Evolutionary conservation across 2,329 filamentous ascomycete genomes (phyloP).

Genomic region (Ophiostoma quercus): DNA sequence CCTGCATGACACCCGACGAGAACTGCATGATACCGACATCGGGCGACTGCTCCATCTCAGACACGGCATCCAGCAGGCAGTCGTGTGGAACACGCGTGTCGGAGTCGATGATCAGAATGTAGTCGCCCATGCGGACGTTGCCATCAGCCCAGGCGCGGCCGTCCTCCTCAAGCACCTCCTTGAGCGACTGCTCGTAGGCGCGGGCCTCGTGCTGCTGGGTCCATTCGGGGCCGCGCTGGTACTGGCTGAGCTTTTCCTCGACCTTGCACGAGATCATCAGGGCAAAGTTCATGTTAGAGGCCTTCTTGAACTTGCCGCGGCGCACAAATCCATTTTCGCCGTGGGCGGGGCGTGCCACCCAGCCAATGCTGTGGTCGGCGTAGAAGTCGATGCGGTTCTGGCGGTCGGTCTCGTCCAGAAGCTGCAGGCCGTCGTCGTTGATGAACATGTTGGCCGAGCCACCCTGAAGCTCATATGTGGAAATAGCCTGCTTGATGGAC

Average conservation of each 20-base stretch:
- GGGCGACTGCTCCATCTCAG: slow-evolving; percentile 74
- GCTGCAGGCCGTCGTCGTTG: slow-evolving; percentile 69
- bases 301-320: slow-evolving; percentile 64
- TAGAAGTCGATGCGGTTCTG: slow-evolving; percentile 62
- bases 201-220: slow-evolving; percentile 62
- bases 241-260: slow-evolving; percentile 59
- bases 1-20: slow-evolving; percentile 73
- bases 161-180: slow-evolving; percentile 61
- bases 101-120: slow-evolving; percentile 72
- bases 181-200: slow-evolving; percentile 61
- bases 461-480: slow-evolving; percentile 70
- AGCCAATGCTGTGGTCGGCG: slow-evolving; percentile 63
- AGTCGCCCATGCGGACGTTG: slow-evolving; percentile 80
- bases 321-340: slow-evolving; percentile 58
- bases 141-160: slow-evolving; percentile 75
- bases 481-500: slow-evolving; percentile 72
- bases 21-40: slow-evolving; percentile 76
- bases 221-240: slow-evolving; percentile 58
- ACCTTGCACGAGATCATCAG: slow-evolving; percentile 64
- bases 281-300: slow-evolving; percentile 68
- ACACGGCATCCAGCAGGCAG: slow-evolving; percentile 72
- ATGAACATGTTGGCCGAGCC: slow-evolving; percentile 74
- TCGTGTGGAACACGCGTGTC: slow-evolving; percentile 73
- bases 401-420: slow-evolving; percentile 58
- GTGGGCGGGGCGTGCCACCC: slow-evolving; percentile 61